Evolutionary conservation across 1,284 basidiomycete species (phyloP).

Genomic region (Sanghuangporus sanghuang): DNA sequence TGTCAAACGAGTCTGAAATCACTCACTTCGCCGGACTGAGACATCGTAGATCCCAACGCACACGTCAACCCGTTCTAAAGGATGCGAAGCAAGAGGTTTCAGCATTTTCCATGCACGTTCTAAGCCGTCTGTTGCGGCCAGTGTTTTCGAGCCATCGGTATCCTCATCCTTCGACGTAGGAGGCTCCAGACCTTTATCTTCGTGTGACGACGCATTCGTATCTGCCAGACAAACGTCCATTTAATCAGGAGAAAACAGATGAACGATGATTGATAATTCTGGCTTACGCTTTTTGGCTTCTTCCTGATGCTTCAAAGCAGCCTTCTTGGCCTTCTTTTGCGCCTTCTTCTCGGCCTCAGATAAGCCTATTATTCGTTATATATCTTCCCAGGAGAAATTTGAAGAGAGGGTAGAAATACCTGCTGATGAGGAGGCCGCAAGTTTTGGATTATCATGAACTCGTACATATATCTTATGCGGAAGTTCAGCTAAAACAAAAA

Average conservation of each 20-base stretch:
- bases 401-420: conserved; percentile 15
- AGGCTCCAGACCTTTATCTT: conserved; percentile 74
- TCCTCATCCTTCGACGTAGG: conserved; percentile 71
- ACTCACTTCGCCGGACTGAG: conserved; percentile 69
- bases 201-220: conserved; percentile 33
- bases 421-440: conserved; percentile 42
- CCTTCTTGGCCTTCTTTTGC: conserved; percentile 88
- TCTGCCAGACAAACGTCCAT: not conserved
- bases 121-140: conserved; percentile 64
- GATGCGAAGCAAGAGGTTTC: conserved; percentile 56
- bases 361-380: conserved; percentile 27
- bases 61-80: conserved; percentile 53
- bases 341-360: conserved; percentile 81
- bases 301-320: conserved; percentile 61
- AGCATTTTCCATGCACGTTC: conserved; percentile 76
- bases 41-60: conserved; percentile 83
- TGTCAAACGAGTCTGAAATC: not conserved
- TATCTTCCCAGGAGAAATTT: not conserved
- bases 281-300: conserved; percentile 55
- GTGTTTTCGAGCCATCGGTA: conserved; percentile 71
- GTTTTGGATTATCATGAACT: conserved; percentile 70
- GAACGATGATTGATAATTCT: conserved; percentile 9
- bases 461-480: conserved; percentile 62
- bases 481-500: not conserved
- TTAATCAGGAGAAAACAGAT: conserved; percentile 8